Evolutionary conservation across 1,139 yeast genomes (phyloP), one percentile per base, ranked within the genome.

Genomic region (Lodderomyces beijingensis): DNA sequence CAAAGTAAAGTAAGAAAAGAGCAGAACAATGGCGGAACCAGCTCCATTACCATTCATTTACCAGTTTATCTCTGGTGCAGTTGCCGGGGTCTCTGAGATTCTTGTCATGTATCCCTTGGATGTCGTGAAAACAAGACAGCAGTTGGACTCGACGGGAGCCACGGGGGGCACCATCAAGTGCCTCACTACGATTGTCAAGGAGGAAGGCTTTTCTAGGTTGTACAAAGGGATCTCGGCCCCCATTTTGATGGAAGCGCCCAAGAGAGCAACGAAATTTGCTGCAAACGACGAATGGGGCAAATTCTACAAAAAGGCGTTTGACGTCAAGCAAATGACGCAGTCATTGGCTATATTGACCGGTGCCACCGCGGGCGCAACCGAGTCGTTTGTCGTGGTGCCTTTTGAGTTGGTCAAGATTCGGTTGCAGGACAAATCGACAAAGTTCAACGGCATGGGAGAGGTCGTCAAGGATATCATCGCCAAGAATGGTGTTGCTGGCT

Each of bases 171-270:
- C 94, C 51, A 51, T 88, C 42, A 91, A 85, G 51, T 86, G 95
- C 55, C 60, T 93, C 46, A 64, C 73, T 47, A 87, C 88, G 62
- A 91, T 91, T 47, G 74, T 91, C 47, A 76, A 73, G 50, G 81
- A 77, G 45, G 99, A 93, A 62, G 99, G 98, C 27, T 70, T 77
- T 32, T 64, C 81, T 14, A 74, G 94, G 44, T 72, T 91, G 40
- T 93, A 91, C 62, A 80, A 89, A 57, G 98, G 98, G 45, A 91
- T 91, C 49, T 66, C 83, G 19, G 96, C 98, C 12, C 99, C 99
- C 29, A 86, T 91, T 49, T 71, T 91, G 52, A 91, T 91, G 98
- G 99, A 91, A 59, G 98, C 98, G n/a, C 98, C 98, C 42, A 91
- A 91, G 72, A 71, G 89, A 68, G 98, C 98, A 28, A 89, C 96